A percentile compares a stretch with the other conserved stretches of the same genome.
Conservation (phyloP, 2,329 filamentous ascomycete species). For the Cordyceps farinosa region DNA sequence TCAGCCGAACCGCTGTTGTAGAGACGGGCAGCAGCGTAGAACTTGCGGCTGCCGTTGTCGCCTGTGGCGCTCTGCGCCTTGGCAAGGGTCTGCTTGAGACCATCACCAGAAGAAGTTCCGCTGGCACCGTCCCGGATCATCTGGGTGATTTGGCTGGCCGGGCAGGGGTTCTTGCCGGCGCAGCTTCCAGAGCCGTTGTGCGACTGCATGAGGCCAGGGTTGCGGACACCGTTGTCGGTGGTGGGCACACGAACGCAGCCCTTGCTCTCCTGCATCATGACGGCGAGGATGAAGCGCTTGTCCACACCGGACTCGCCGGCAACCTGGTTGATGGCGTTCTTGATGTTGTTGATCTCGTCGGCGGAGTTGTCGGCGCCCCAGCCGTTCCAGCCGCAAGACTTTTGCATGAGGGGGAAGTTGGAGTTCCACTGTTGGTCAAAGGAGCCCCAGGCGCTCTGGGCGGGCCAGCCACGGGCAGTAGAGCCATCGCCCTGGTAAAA, state of each 20-base stretch:
- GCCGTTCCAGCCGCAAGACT: slow-evolving; percentile 20
- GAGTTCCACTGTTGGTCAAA: slow-evolving; percentile 23
- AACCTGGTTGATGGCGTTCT: slow-evolving; percentile 7
- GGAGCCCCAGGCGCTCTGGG: slow-evolving; percentile 20
- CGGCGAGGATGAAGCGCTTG: slow-evolving; percentile 26
- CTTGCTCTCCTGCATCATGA: slow-evolving; percentile 30
- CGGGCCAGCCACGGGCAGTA: slow-evolving; percentile 23
- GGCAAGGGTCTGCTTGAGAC: slow-evolving; percentile 6
- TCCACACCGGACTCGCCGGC: slow-evolving; percentile 5
- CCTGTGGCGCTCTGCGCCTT: slow-evolving; percentile 8
- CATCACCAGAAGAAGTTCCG: slow-evolving; percentile 7
- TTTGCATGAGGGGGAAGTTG: slow-evolving; percentile 21
- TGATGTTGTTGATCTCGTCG: slow-evolving; percentile 10
- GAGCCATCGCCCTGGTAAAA: slow-evolving; percentile 25
- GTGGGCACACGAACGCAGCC: slow-evolving; percentile 16
- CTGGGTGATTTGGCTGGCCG: slow-evolving; percentile 7
- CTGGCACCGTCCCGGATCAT: slow-evolving; percentile 12
- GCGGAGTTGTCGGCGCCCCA: slow-evolving; percentile 17
- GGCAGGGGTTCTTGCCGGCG: slow-evolving; percentile 13
- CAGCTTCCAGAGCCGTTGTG: slow-evolving; percentile 13
- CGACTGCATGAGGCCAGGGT: slow-evolving; percentile 17
- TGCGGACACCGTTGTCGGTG: slow-evolving; percentile 16
- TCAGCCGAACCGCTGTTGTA: slow-evolving; percentile 15
- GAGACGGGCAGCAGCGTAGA: slow-evolving; percentile 3
- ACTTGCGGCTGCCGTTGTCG: slow-evolving; percentile 7